These are phyloP conservation scores for Fusarium sambucinum DNA, from an alignment of 2,329 filamentous ascomycete genomes.

Conservation along the genomic window DNA sequence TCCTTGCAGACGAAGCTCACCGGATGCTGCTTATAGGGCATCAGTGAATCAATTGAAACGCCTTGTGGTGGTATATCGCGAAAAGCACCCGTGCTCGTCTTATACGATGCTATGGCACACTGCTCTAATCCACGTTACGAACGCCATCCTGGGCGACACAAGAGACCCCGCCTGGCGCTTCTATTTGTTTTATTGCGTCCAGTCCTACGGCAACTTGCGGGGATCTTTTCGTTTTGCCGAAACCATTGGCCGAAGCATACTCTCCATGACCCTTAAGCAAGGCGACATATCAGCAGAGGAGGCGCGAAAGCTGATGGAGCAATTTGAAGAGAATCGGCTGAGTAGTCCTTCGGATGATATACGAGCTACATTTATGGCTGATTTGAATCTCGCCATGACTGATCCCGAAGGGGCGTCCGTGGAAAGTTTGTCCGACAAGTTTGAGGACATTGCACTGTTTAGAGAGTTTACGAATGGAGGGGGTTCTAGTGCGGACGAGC, in stretches of 20 bases:
- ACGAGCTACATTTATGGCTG: conserved; percentile 54
- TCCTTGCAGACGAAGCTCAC: conserved; percentile 41
- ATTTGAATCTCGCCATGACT: conserved; percentile 53
- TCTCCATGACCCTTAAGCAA: conserved; percentile 54
- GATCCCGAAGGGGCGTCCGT: conserved; percentile 52
- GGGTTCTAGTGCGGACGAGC: conserved; percentile 7
- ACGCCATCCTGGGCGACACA: conserved; percentile 51
- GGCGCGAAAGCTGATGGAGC: conserved; percentile 49
- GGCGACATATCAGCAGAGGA: conserved; percentile 47
- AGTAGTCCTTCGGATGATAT: conserved; percentile 43
- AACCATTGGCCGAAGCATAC: conserved; percentile 50
- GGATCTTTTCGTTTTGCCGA: conserved; percentile 54
- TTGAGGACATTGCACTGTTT: conserved; percentile 52
- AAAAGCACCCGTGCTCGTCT: conserved; percentile 49
- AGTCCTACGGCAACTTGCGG: conserved; percentile 54
- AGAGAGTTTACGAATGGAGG: conserved; percentile 48
- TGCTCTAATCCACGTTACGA: conserved; percentile 55
- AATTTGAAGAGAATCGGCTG: conserved; percentile 47
- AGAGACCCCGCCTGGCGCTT: conserved; percentile 50
- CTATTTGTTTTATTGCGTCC: conserved; percentile 56
- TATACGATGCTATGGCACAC: conserved; percentile 58
- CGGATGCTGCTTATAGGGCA: conserved; percentile 50
- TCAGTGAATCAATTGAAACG: conserved; percentile 56
- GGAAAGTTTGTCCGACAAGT: conserved; percentile 51
- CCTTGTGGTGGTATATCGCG: conserved; percentile 54